phyloP scores from a whole-genome alignment of 2,329 filamentous ascomycete genomes.

The Parastagonospora avenae region DNA sequence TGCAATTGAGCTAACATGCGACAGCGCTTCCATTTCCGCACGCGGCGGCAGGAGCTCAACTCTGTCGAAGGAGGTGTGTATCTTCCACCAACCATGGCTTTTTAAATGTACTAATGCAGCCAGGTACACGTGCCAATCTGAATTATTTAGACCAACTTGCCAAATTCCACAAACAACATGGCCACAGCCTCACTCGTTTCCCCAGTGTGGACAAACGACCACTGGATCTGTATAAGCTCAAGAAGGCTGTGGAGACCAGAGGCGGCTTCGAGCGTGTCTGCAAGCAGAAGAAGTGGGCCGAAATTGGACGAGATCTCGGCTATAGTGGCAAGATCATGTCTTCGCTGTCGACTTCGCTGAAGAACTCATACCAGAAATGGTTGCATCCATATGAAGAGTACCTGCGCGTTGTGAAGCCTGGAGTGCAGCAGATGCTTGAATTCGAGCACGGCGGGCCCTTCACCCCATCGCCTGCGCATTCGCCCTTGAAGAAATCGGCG shows the following conservation, averaged over 20 bases:
- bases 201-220: constrained; percentile 98
- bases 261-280: constrained; percentile 97
- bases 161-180: constrained; percentile 97
- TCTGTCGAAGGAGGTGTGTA: constrained; percentile 93
- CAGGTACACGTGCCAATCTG: constrained; percentile 91
- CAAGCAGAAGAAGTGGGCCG: constrained; percentile 98
- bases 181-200: constrained; percentile 89
- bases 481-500: constrained; percentile 67
- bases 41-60: constrained; percentile 94
- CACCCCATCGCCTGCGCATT: constrained; percentile 76
- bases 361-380: constrained; percentile 98
- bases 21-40: constrained; percentile 95
- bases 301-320: constrained; percentile 93
- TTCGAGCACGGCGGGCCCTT: constrained; percentile 90
- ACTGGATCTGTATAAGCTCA: constrained; percentile 90
- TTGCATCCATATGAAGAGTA: constrained; percentile 97
- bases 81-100: not conserved
- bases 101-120: constrained; percentile 2
- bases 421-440: constrained; percentile 95
- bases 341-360: constrained; percentile 93
- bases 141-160: constrained; percentile 93
- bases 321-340: constrained; percentile 99
- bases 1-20: constrained; percentile 30
- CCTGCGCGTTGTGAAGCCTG: constrained; percentile 84
- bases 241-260: constrained; percentile 93